Conservation (phyloP, 2,329 filamentous ascomycete species). For the Ilyonectria robusta region DNA sequence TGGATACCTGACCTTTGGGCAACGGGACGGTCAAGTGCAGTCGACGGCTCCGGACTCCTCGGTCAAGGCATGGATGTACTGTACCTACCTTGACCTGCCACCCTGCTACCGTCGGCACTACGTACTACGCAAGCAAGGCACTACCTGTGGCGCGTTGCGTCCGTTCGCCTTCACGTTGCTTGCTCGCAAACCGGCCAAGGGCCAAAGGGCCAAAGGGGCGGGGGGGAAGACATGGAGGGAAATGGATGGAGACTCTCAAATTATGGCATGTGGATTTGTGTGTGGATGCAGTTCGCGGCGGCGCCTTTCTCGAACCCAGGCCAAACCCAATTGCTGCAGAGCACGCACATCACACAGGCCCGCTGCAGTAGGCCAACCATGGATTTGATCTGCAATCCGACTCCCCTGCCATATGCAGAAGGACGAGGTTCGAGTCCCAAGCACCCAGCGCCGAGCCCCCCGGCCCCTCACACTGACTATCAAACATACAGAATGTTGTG, state of each 20-base stretch:
- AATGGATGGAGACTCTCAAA: conserved; percentile 22
- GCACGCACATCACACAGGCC: conserved; percentile 39
- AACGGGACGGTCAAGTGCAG: background rate
- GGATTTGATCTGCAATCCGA: conserved; percentile 41
- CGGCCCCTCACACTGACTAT: background rate
- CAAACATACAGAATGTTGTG: conserved; percentile 12
- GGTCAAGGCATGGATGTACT: conserved; percentile 12
- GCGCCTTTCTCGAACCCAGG: conserved; percentile 23
- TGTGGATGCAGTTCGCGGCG: conserved; percentile 43
- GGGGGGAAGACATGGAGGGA: background rate
- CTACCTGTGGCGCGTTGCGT: conserved; percentile 5
- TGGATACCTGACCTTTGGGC: conserved; percentile 32
- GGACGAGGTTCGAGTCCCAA: background rate
- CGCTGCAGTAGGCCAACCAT: conserved; percentile 32
- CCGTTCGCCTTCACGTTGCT: background rate
- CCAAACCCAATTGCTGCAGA: conserved; percentile 34
- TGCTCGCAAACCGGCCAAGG: background rate
- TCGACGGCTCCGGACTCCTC: conserved; percentile 10
- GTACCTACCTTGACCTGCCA: conserved; percentile 16
- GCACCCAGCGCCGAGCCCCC: background rate
- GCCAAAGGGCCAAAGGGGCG: background rate
- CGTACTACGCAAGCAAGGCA: conserved; percentile 15
- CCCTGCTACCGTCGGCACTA: conserved; percentile 17
- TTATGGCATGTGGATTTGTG: conserved; percentile 28
- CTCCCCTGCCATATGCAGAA: conserved; percentile 33